Evolutionary conservation across 177 flowering plant species (phyloP), one percentile per base, ranked within the genome.

Genomic region (Vitis hybrid): DNA sequence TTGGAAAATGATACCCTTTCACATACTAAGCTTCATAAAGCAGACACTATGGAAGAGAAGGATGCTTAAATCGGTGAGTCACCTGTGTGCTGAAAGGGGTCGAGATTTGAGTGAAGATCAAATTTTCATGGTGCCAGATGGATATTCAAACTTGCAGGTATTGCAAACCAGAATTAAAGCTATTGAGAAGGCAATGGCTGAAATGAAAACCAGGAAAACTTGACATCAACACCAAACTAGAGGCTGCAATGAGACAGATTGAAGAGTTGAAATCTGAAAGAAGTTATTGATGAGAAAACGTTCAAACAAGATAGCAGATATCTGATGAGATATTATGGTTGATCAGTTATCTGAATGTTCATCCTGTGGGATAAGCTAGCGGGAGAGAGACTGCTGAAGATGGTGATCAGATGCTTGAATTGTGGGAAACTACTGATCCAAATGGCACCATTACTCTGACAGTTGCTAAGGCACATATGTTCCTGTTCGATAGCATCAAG

Each of bases 261-360:
- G 78, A 80, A 55, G 84, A 74, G 56, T 60, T 86, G 50, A 80
- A 72, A 62, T 72, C 72, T 57, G 21, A 70, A 57, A 76, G 68
- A 70, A 61, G 52, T 67, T 50, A 15, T 19, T 40, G 26, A 12
- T 63, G 52, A 62, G 80, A 58, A 64, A 69, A 66, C 54, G 56
- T 45, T 68, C 64, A 70, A 66, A 57, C 69, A 50, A 56, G 65
- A 13, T 58, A 62, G 66, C 62, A 49, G 34, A 60, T 59, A 18
- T 18, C 62, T 26, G 12, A 34, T 90, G 87, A 77, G 97, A 91
- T 79, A 90, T 90, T 52, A 72, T 86, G 77, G 94, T 90, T 54
- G 97, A 92, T 75, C 86, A 86, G 77, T 71, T 82, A 59, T 89
- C 93, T 11, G 88, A 87, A 21, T 71, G 80, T 74, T 88, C 94